A percentile compares a stretch with the other conserved stretches of the same genome.
These are phyloP conservation scores for Pseudogymnoascus sp. DNA, from an alignment of 2,329 filamentous ascomycete genomes.

Conservation along the genomic window DNA sequence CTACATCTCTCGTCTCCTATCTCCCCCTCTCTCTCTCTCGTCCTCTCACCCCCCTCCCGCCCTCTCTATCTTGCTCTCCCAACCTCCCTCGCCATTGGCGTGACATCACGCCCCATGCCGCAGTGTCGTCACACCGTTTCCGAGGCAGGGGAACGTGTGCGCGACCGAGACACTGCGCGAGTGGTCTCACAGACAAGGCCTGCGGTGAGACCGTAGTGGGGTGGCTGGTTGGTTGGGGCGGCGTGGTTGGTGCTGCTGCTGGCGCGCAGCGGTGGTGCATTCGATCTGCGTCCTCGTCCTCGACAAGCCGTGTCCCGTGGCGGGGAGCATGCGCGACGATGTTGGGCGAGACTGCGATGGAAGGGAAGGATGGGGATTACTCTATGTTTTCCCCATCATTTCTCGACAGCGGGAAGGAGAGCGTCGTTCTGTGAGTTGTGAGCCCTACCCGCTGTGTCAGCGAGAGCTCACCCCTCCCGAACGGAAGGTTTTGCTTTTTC, in stretches of 20 bases:
- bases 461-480: not conserved
- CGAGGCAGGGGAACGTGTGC: conserved; percentile 1
- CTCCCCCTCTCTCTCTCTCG: not conserved
- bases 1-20: not conserved
- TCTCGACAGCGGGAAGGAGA: not conserved
- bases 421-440: not conserved
- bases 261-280: not conserved
- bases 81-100: not conserved
- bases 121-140: not conserved
- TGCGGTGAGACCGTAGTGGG: not conserved
- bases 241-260: not conserved
- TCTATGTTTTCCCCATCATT: not conserved
- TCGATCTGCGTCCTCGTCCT: not conserved
- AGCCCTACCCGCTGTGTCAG: not conserved
- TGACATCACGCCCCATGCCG: not conserved
- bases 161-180: not conserved
- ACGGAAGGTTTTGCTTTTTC: not conserved
- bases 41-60: not conserved
- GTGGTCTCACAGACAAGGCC: not conserved
- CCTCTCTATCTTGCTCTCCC: not conserved
- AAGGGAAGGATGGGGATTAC: not conserved
- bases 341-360: not conserved
- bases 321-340: not conserved
- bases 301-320: not conserved
- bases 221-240: not conserved